Evolutionary conservation across 495 filamentous ascomycete species (phyloP).

Genomic region (Choiromyces venosus): DNA sequence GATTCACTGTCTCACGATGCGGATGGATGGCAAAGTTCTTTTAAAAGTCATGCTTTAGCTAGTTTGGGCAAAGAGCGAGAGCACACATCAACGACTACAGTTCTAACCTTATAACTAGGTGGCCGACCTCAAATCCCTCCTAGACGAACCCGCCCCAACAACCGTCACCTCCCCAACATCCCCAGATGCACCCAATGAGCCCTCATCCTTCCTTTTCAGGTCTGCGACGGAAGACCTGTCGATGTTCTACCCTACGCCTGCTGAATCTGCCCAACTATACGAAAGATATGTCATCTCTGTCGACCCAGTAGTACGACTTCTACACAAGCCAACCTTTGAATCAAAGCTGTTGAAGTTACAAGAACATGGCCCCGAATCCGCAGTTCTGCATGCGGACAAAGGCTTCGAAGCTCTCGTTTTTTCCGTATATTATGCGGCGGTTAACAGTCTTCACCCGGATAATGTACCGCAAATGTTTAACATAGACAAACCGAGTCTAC

Average conservation of each 20-base stretch:
- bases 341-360: constrained; percentile 15
- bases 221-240: constrained; percentile 19
- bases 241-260: constrained; percentile 11
- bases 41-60: background rate
- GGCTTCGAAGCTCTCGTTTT: constrained; percentile 67
- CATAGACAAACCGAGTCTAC: constrained; percentile 51
- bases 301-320: constrained; percentile 62
- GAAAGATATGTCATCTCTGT: constrained; percentile 65
- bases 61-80: background rate
- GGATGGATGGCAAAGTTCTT: background rate
- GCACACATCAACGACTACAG: background rate
- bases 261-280: constrained; percentile 50
- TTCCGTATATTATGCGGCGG: constrained; percentile 68
- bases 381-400: constrained; percentile 53
- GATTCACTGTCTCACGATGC: background rate
- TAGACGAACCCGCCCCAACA: constrained; percentile 11
- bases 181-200: background rate
- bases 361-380: constrained; percentile 28
- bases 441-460: constrained; percentile 54
- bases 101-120: constrained; percentile 12
- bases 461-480: constrained; percentile 54
- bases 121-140: constrained; percentile 22
- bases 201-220: constrained; percentile 20
- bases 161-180: background rate
- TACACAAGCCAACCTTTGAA: constrained; percentile 58